phyloP scores from a whole-genome alignment of 2,329 filamentous ascomycete species.

The Botrytis aclada region DNA sequence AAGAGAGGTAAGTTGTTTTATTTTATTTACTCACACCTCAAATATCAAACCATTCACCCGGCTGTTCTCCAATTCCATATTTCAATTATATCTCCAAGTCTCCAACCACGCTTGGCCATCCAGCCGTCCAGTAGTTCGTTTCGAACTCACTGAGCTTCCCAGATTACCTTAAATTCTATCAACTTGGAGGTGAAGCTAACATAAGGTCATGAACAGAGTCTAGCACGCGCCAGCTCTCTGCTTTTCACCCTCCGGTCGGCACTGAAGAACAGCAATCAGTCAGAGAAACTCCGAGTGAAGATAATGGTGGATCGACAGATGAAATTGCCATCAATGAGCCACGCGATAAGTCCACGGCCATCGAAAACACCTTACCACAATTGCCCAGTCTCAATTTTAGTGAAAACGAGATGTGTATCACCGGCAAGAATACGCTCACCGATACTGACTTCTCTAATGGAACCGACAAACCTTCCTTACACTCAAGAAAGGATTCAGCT shows the following conservation, averaged over 20 bases:
- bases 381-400: constrained; percentile 14
- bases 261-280: not conserved
- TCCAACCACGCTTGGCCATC: not conserved
- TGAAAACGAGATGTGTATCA: not conserved
- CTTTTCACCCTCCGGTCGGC: not conserved
- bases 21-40: not conserved
- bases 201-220: not conserved
- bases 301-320: not conserved
- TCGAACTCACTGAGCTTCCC: no score
- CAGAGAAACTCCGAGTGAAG: not conserved
- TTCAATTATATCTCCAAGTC: not conserved
- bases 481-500: constrained; percentile 24
- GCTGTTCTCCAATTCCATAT: not conserved
- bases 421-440: not conserved
- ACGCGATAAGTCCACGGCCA: not conserved
- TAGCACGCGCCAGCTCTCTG: not conserved
- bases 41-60: constrained; percentile 10
- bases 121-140: no score
- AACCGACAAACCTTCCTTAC: constrained; percentile 4
- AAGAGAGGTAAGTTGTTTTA: not conserved
- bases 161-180: not conserved
- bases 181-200: constrained; percentile 1
- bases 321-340: not conserved
- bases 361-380: not conserved
- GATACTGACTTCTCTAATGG: not conserved